Evolutionary conservation across 768 basidiomycete genomes (phyloP), one percentile per base, ranked within the genome.

Genomic region (Suillus hirtellus): DNA sequence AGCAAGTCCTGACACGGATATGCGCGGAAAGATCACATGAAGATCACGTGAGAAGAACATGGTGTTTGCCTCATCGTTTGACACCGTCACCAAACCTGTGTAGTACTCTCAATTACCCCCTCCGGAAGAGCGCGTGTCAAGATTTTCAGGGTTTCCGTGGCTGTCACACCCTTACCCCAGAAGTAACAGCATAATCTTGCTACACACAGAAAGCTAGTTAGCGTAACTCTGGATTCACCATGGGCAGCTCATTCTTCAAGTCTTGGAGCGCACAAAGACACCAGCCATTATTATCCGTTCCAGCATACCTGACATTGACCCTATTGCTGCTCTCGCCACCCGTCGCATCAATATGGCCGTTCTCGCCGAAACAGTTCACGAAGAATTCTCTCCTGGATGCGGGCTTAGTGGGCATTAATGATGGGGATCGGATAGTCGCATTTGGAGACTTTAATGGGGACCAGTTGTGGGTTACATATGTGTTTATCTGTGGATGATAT

Each of bases 361-460:
- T 95, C 76, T 82, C 88, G 49, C 83, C 88, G n/a, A 93, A 95
- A 73, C 82, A 92, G 46, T 96, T 94, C 78, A 86, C 82, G 11
- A 86, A 88, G 60, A 96, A 95, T 69, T 83, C 89, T 0, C 82
- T 98, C 59, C 79, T 97, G 58, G 81, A 86, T 64, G 89, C 94
- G 3, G 96, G 95, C 9, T 77, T 87, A 1, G 79, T 96, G 74
- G 96, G 95, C 2, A 76, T 98, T 38, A 82, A 83, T 54, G 82
- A 80, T n/a, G 83, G 86, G 60, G 88, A 86, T 34, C 82, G 91
- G 59, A 83, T 97, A 21, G 82, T 93, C 64, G 96, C 95, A 9
- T 92, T 93, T 69, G 97, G 95, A 38, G 96, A 99, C 78, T 96
- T 96, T 75, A 88, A 98, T 73, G 95, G 93, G 5, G 95, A 99